phyloP scores from a whole-genome alignment of 805 yeast species.

The Debaryomyces prosopidis region DNA sequence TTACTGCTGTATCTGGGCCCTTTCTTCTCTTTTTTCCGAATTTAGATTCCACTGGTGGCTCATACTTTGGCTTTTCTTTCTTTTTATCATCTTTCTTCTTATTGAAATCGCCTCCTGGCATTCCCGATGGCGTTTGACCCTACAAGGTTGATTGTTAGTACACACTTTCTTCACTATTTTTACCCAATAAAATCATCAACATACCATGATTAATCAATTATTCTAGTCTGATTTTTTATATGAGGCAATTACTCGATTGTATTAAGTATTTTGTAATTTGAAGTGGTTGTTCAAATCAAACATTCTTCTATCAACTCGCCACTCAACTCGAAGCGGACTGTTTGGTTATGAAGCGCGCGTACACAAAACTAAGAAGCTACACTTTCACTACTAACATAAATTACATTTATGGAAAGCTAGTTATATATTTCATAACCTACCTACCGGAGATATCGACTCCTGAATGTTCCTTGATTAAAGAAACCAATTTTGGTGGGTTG shows the following conservation, averaged over 20 bases:
- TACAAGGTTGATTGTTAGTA: constrained; percentile 8
- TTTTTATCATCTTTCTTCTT: constrained; percentile 61
- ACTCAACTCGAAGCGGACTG: neutral
- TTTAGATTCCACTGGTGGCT: constrained; percentile 95
- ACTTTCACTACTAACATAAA: neutral
- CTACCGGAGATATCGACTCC: constrained; percentile 23
- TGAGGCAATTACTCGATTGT: too few relatives aligned
- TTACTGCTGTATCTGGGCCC: constrained; percentile 84
- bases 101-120: constrained; percentile 51
- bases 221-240: neutral
- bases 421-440: constrained; percentile 2
- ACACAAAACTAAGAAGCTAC: neutral
- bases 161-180: neutral
- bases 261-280: too few relatives aligned
- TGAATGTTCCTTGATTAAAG: constrained; percentile 26
- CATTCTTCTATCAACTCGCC: neutral
- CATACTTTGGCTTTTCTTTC: constrained; percentile 93
- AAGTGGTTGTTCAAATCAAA: neutral
- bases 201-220: neutral
- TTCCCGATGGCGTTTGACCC: constrained; percentile 61
- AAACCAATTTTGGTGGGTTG: constrained; percentile 40
- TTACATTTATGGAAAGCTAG: neutral
- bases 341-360: neutral
- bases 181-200: neutral
- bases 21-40: constrained; percentile 91